Evolutionary conservation across 495 filamentous ascomycete genomes (phyloP).

Genomic region (Lepraria neglecta): DNA sequence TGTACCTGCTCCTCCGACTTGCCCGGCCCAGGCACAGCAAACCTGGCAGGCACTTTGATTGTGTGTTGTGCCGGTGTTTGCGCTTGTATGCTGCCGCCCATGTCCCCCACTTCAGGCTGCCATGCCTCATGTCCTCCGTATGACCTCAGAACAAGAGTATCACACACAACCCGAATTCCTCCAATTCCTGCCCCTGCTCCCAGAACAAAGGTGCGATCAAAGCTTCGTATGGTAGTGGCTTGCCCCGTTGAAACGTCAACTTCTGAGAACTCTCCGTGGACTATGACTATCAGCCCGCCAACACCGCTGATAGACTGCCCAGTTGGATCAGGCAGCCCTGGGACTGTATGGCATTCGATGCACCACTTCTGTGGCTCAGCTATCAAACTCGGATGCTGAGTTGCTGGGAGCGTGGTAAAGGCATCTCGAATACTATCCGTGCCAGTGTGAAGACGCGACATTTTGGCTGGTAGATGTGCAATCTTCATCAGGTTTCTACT

Average conservation of each 20-base stretch:
- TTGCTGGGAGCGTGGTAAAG: constrained; percentile 65
- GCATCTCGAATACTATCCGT: constrained; percentile 56
- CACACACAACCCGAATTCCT: constrained; percentile 70
- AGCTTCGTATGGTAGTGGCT: constrained; percentile 58
- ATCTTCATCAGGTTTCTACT: constrained; percentile 76
- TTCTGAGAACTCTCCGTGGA: constrained; percentile 82
- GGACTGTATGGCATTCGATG: constrained; percentile 73
- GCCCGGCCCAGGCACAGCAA: constrained; percentile 39
- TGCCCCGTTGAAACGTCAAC: constrained; percentile 47
- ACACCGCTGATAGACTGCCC: constrained; percentile 59
- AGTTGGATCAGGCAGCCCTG: constrained; percentile 63
- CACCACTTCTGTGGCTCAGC: constrained; percentile 61
- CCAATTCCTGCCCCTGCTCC: constrained; percentile 61
- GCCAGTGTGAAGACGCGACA: constrained; percentile 61
- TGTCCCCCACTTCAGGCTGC: constrained; percentile 41
- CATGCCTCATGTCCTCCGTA: constrained; percentile 59
- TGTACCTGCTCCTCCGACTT: constrained; percentile 42
- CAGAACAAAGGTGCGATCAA: constrained; percentile 78
- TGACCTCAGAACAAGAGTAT: constrained; percentile 65
- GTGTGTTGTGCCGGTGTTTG: constrained; percentile 24
- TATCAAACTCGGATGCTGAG: constrained; percentile 64
- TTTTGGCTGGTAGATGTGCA: constrained; percentile 49
- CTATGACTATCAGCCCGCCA: constrained; percentile 68
- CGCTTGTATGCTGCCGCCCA: constrained; percentile 22
- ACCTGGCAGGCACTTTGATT: constrained; percentile 33